Conservation (phyloP, 2,329 filamentous ascomycete species). For the Teratosphaeria zuluensis region DNA sequence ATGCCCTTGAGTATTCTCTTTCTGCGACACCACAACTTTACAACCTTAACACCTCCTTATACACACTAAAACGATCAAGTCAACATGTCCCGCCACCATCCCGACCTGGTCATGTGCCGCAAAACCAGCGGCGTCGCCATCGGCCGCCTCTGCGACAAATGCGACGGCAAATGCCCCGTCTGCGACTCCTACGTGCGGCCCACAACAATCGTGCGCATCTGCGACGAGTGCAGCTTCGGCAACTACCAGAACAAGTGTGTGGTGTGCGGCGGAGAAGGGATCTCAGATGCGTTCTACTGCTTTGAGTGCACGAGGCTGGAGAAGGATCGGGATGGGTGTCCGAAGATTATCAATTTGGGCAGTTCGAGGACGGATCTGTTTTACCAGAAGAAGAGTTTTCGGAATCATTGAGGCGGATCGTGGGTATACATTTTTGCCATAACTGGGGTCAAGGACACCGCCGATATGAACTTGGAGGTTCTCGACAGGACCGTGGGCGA, state of each 20-base stretch:
- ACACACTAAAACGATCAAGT: neutral
- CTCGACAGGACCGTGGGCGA: no score
- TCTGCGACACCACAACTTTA: neutral
- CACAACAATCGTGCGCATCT: slow-evolving; percentile 94
- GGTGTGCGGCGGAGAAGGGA: slow-evolving; percentile 95
- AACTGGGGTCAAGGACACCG: no score
- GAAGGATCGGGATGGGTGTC: slow-evolving; percentile 94
- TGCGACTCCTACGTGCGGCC: slow-evolving; percentile 98
- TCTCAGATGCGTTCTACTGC: slow-evolving; percentile 97
- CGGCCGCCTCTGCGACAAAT: slow-evolving; percentile 98
- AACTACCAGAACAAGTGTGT: slow-evolving; percentile 99
- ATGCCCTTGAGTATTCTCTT: neutral
- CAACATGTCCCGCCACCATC: slow-evolving; percentile 42
- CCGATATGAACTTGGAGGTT: no score
- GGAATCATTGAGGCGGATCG: slow-evolving; percentile 40
- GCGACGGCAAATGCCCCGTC: slow-evolving; percentile 97
- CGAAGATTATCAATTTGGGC: slow-evolving; percentile 98
- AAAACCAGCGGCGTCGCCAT: slow-evolving; percentile 97
- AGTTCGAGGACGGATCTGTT: slow-evolving; percentile 89
- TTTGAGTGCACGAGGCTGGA: slow-evolving; percentile 96
- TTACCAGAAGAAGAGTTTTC: slow-evolving; percentile 64
- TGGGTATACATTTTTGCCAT: no score
- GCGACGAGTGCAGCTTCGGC: slow-evolving; percentile 97
- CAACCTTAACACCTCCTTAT: neutral
- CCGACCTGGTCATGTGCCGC: slow-evolving; percentile 98